phyloP scores from a whole-genome alignment of 2,329 filamentous ascomycete species.

The Cladosporium sphaerospermum region DNA sequence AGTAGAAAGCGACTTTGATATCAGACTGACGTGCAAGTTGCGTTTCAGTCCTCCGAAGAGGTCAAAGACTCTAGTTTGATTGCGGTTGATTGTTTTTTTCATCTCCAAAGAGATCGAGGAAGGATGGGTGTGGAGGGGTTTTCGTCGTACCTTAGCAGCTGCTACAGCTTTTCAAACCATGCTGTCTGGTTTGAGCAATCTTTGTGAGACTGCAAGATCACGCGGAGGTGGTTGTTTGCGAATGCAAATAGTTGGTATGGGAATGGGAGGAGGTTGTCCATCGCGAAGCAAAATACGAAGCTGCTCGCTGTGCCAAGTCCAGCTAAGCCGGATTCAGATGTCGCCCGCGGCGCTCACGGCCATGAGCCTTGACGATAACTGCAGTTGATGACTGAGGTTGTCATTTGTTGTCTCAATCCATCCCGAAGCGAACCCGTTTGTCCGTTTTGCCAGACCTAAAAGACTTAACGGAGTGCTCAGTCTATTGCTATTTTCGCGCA shows the following conservation, averaged over 20 bases:
- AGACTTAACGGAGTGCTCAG: too few relatives aligned
- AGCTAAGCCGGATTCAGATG: background rate
- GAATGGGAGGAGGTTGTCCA: background rate
- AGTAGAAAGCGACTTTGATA: conserved; percentile 1
- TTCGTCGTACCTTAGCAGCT: conserved; percentile 7
- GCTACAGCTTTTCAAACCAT: conserved; percentile 11
- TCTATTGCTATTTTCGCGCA: too few relatives aligned
- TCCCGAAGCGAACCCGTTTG: too few relatives aligned
- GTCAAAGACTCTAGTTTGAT: conserved; percentile 96
- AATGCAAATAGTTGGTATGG: background rate
- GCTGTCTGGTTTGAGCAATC: conserved; percentile 5
- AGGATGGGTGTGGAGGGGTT: background rate
- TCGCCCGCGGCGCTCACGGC: background rate
- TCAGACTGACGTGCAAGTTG: conserved; percentile 87
- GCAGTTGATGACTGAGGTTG: background rate
- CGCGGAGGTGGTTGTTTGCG: background rate
- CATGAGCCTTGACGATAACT: background rate
- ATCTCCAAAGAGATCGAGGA: conserved; percentile 44
- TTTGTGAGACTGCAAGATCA: background rate
- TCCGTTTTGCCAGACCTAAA: too few relatives aligned
- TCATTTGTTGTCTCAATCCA: too few relatives aligned
- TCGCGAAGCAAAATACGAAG: background rate
- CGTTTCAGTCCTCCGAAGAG: conserved; percentile 71
- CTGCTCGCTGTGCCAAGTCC: background rate
- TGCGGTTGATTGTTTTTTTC: conserved; percentile 64